Conservation (phyloP, 1,284 basidiomycete species). For the Anthracocystis setariae region DNA sequence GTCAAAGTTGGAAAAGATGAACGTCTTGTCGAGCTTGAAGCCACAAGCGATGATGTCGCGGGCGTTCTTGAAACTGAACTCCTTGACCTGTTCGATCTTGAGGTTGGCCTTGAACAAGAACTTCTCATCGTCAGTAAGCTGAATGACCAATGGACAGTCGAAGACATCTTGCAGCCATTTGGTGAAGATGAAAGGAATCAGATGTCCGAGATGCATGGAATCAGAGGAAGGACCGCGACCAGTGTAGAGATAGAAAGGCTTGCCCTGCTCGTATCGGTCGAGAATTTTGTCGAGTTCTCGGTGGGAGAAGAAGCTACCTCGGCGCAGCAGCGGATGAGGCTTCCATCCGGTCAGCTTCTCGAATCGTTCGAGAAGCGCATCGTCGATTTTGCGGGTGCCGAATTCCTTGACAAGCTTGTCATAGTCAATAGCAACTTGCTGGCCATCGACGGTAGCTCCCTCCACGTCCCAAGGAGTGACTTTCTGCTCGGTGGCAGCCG, state of each 20-base stretch:
- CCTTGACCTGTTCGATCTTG: constrained; percentile 86
- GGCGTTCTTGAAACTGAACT: constrained; percentile 86
- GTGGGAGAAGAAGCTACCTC: constrained; percentile 98
- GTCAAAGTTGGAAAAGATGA: constrained; percentile 93
- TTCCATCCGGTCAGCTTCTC: constrained; percentile 88
- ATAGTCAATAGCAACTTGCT: constrained; percentile 80
- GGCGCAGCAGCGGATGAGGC: constrained; percentile 88
- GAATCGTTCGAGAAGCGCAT: constrained; percentile 84
- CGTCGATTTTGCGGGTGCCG: constrained; percentile 84
- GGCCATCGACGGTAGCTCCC: constrained; percentile 90
- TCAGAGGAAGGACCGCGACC: constrained; percentile 95
- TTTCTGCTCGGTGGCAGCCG: constrained; percentile 73
- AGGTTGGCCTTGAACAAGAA: constrained; percentile 96
- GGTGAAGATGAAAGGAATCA: constrained; percentile 97
- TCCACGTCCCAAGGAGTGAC: constrained; percentile 99
- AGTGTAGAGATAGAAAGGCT: constrained; percentile 98
- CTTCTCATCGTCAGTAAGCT: constrained; percentile 98
- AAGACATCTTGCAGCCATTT: constrained; percentile 99
- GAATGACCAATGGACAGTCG: constrained; percentile 90
- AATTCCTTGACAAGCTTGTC: constrained; percentile 95
- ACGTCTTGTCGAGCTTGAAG: constrained; percentile 90
- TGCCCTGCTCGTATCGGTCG: constrained; percentile 93
- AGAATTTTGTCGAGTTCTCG: constrained; percentile 93
- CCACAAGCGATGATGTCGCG: constrained; percentile 96
- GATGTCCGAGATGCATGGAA: constrained; percentile 97